Evolutionary conservation across 768 basidiomycete genomes (phyloP).

Genomic region (Pleurotus tuoliensis): DNA sequence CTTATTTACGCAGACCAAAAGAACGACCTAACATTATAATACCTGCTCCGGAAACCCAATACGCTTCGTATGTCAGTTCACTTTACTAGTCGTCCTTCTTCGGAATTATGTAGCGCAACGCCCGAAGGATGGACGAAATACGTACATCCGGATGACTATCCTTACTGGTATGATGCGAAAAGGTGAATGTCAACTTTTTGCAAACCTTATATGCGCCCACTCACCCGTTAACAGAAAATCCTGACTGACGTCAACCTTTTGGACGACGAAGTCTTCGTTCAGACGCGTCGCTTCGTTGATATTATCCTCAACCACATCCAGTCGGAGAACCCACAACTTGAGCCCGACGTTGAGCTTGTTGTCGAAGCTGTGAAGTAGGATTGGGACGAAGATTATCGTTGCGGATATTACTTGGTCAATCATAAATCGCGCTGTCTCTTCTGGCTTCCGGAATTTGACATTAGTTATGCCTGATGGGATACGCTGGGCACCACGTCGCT

Average conservation of each 20-base stretch:
- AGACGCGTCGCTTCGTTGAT: conserved; percentile 14
- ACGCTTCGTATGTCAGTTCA: not conserved
- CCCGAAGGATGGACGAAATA: not conserved
- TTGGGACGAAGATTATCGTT: conserved; percentile 18
- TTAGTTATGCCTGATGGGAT: conserved; percentile 13
- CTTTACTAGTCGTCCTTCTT: not conserved
- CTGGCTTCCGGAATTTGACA: conserved; percentile 37
- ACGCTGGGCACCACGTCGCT: conserved; percentile 20
- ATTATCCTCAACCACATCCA: conserved; percentile 16
- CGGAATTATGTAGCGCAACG: not conserved
- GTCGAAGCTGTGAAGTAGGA: conserved; percentile 26
- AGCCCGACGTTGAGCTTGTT: conserved; percentile 32
- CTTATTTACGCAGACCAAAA: not conserved
- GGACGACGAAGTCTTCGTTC: conserved; percentile 6
- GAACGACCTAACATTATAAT: not conserved
- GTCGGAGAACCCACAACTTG: conserved; percentile 7
- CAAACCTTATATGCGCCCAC: not conserved
- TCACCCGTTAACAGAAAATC: conserved; percentile 7
- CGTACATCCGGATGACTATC: not conserved
- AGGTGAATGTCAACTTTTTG: not conserved
- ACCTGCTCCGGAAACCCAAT: not conserved
- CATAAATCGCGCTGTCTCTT: conserved; percentile 32
- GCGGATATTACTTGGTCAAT: conserved; percentile 43
- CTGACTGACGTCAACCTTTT: conserved; percentile 24
- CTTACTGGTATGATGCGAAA: not conserved